Evolutionary conservation across 345 rosid species (phyloP).

Genomic region (Mercurialis annua): DNA sequence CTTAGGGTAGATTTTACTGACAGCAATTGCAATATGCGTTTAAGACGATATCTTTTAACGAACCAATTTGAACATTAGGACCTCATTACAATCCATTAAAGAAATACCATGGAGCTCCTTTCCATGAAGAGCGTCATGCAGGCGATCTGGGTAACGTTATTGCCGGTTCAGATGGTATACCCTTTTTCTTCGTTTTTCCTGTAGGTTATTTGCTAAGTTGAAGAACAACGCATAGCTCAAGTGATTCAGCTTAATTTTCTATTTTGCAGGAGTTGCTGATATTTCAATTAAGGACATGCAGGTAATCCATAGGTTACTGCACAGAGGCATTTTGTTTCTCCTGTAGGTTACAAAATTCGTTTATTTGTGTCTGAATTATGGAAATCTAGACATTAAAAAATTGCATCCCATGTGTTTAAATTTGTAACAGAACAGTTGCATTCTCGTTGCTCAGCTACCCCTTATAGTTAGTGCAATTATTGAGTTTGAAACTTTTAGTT

Average conservation of each 20-base stretch:
- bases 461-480: background rate
- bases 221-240: background rate
- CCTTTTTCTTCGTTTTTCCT: background rate
- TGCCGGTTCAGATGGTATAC: constrained; percentile 70
- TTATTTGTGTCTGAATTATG: background rate
- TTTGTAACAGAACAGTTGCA: background rate
- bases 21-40: background rate
- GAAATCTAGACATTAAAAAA: background rate
- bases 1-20: background rate
- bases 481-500: background rate
- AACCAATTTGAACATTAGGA: constrained; percentile 37
- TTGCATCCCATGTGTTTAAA: background rate
- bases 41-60: background rate
- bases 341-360: background rate
- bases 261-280: constrained; percentile 77
- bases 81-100: constrained; percentile 93
- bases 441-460: background rate
- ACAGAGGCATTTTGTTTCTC: background rate
- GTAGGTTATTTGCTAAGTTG: constrained; percentile 1
- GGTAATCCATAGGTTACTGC: constrained; percentile 32
- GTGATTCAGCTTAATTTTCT: constrained; percentile 12
- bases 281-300: constrained; percentile 61
- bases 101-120: constrained; percentile 76
- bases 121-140: constrained; percentile 73
- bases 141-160: constrained; percentile 92